Evolutionary conservation across 2,329 filamentous ascomycete genomes (phyloP), one percentile per base, ranked within the genome.

Genomic region (Cercospora sp.): DNA sequence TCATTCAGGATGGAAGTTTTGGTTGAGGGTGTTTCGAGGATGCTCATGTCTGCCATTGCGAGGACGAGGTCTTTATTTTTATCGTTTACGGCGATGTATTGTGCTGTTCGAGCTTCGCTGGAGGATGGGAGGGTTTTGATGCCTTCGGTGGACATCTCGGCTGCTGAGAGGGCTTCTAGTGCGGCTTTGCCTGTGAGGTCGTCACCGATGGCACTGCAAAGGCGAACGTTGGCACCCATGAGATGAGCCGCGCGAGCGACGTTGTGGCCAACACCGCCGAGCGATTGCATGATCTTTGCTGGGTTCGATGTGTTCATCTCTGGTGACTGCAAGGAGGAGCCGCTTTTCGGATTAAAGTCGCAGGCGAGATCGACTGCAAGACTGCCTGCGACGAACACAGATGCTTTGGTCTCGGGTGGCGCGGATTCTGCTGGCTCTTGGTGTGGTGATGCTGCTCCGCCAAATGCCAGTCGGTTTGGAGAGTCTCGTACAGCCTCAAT

Each of bases 11-110:
- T 63, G 60, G 61, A 16, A 79, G 79, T 72, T 4, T 51, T 33
- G 33, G 57, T 33, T 5, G 68, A 71, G 9, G 67, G 60, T 1
- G 80, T 79, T 72, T 88, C 84, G 45, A 97, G 87, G 73, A 97
- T 94, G 65, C 85, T 87, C 93, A 98, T 97, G 77, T 98, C 95
- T 4, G 94, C 94, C 92, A 97, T 97, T 57, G 93, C 94, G 70
- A 97, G 80, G n/a, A 94, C 85, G 2, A 99, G 87, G 71, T 94
- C 91, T 78, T 93, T 96, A 68, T 90, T 88, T 0, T 84, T 84
- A 76, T 96, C 91, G 77, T 98, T 99, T 71, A 98, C 84, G 16
- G 94, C 91, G 3, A 98, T 87, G 78, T 98, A 98, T 78, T 97
- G 93, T 0, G 94, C 93, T 1, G 94, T 98, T 65, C 91, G 86